Percentiles rank a stretch among this genome's conserved stretches.
These are phyloP conservation scores for Russula abietina DNA, from an alignment of 768 basidiomycete genomes.

Conservation along the genomic window DNA sequence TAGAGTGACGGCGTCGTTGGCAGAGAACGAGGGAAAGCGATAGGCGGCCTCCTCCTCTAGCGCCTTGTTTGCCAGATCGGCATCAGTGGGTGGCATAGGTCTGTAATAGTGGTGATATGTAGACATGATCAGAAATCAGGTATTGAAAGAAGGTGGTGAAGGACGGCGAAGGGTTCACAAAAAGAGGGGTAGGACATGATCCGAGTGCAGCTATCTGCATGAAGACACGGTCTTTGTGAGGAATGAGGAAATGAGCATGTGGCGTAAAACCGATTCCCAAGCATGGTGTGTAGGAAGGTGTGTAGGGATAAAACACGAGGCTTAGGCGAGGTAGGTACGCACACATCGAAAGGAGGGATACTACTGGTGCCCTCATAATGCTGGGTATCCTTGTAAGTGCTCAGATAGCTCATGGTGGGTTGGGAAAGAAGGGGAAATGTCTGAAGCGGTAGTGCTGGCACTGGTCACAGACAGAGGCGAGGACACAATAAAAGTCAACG, in stretches of 20 bases:
- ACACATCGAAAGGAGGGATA: conserved; percentile 24
- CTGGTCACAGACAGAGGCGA: background rate
- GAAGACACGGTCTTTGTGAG: background rate
- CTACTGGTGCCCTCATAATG: conserved; percentile 21
- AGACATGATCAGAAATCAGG: conserved; percentile 16
- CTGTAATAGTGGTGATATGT: conserved; percentile 64
- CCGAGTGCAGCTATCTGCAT: background rate
- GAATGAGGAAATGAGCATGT: conserved; percentile 3
- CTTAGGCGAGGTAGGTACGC: conserved; percentile 18
- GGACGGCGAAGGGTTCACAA: background rate
- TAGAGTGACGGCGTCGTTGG: conserved; percentile 74
- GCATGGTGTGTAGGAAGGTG: background rate
- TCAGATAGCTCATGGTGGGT: conserved; percentile 16
- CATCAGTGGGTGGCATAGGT: conserved; percentile 57
- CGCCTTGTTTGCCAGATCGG: conserved; percentile 65
- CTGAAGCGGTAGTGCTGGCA: background rate
- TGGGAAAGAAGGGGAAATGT: background rate
- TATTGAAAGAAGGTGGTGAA: conserved; percentile 9
- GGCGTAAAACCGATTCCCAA: background rate
- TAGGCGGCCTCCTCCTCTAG: conserved; percentile 63
- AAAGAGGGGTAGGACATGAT: background rate
- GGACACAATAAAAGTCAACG: background rate
- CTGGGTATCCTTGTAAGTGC: conserved; percentile 15
- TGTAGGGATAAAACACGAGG: conserved; percentile 17
- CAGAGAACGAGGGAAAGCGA: conserved; percentile 68